phyloP scores from a whole-genome alignment of 2,329 filamentous ascomycete genomes.

The Aspergillus transmontanensis region DNA sequence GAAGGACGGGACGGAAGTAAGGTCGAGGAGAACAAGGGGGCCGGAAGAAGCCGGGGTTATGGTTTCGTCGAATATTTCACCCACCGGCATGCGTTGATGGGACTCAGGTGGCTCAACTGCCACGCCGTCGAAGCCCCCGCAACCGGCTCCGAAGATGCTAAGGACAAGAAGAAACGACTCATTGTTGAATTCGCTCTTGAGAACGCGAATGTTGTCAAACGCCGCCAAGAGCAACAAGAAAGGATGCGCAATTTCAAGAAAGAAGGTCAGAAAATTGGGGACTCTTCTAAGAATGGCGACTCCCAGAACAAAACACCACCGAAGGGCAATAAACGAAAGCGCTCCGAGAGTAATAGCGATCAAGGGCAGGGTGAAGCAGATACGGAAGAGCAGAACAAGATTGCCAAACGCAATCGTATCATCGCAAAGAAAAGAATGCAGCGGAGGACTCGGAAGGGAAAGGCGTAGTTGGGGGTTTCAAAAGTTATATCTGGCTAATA shows the following conservation, averaged over 20 bases:
- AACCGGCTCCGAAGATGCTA: conserved; percentile 34
- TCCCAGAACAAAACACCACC: conserved; percentile 15
- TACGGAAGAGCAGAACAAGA: conserved; percentile 53
- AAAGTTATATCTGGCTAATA: conserved; percentile 16
- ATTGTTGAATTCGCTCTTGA: conserved; percentile 98
- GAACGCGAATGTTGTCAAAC: conserved; percentile 90
- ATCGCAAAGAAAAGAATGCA: conserved; percentile 82
- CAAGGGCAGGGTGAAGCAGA: conserved; percentile 25
- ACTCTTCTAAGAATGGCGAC: conserved; percentile 6
- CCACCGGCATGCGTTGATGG: conserved; percentile 93
- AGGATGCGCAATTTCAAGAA: conserved; percentile 27
- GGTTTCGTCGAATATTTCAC: conserved; percentile 97
- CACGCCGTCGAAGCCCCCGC: conserved; percentile 55
- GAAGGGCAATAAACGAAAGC: conserved; percentile 38
- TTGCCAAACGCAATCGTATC: conserved; percentile 70
- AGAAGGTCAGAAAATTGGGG: conserved; percentile 18
- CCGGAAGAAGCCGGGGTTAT: conserved; percentile 85
- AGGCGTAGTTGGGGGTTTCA: conserved; percentile 22
- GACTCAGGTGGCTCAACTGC: conserved; percentile 89
- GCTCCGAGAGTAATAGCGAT: conserved; percentile 26
- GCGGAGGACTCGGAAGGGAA: conserved; percentile 63
- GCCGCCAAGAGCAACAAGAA: conserved; percentile 55
- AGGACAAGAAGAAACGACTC: conserved; percentile 82
- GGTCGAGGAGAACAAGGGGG: conserved; percentile 73
- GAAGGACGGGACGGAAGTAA: conserved; percentile 86